Conservation (phyloP, 345 rosid genomes). For the Syzygium grande region DNA sequence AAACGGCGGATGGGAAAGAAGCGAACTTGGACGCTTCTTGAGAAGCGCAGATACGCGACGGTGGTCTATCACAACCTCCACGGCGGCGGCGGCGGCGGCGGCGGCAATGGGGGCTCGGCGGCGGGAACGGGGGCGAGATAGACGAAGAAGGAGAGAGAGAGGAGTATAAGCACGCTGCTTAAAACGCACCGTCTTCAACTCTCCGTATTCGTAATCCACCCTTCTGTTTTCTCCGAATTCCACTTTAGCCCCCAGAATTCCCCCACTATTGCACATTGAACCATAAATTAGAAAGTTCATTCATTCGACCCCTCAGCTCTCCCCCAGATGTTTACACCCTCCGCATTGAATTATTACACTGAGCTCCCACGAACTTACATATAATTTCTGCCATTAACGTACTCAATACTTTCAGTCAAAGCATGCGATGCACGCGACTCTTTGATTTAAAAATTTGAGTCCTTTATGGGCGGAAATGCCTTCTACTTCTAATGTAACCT, state of each 20-base stretch:
- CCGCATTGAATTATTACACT: accelerated
- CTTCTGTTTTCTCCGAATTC: background rate
- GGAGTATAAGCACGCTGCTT: background rate
- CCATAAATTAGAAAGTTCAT: background rate
- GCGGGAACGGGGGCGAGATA: background rate
- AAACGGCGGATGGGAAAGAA: background rate
- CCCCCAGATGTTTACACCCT: background rate
- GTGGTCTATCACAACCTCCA: background rate
- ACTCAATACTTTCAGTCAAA: background rate
- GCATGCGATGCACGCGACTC: background rate
- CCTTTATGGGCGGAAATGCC: too few relatives aligned
- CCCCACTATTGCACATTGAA: background rate
- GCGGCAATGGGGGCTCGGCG: background rate
- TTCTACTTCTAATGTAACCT: too few relatives aligned
- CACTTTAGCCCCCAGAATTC: background rate
- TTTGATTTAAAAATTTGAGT: too few relatives aligned
- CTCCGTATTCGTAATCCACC: background rate
- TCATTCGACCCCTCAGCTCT: background rate
- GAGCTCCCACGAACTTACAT: background rate
- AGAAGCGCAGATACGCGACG: background rate
- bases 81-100: background rate
- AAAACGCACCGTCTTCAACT: background rate
- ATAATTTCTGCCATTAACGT: background rate
- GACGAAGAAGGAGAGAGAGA: background rate
- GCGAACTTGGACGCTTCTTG: background rate